These are phyloP conservation scores for Fusarium pseudonygamai DNA, from an alignment of 2,329 filamentous ascomycete genomes.

Conservation along the genomic window DNA sequence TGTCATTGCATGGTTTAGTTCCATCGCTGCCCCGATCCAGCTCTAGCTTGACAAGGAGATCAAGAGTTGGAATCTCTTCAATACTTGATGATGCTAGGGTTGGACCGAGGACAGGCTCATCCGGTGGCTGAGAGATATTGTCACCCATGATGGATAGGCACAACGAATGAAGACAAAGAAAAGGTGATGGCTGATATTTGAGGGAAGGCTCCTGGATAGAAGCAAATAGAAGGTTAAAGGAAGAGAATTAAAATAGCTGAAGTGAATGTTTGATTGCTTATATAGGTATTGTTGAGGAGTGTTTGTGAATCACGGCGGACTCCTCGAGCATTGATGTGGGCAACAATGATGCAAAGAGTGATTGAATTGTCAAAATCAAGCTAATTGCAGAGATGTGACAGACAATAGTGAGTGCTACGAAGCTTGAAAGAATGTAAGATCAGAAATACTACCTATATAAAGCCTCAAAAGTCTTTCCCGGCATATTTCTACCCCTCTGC, in stretches of 20 bases:
- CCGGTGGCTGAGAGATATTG: background rate
- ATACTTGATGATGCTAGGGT: background rate
- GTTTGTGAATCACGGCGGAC: constrained; percentile 14
- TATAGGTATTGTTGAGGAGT: background rate
- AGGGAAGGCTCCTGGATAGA: background rate
- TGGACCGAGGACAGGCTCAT: background rate
- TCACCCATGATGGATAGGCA: constrained; percentile 2
- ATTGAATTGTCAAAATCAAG: background rate
- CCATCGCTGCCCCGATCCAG: background rate
- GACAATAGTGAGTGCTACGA: background rate
- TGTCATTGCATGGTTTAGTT: background rate
- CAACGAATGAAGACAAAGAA: background rate
- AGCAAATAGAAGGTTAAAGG: background rate
- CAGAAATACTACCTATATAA: background rate
- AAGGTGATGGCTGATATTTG: background rate
- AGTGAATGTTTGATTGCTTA: background rate
- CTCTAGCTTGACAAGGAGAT: background rate
- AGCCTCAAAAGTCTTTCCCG: background rate
- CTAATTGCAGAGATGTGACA: background rate
- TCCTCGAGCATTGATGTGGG: background rate
- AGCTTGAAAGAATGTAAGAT: background rate
- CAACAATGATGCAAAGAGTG: background rate
- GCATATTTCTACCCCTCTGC: background rate
- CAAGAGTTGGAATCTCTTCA: background rate
- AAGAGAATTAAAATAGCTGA: background rate